Evolutionary conservation across 2,329 filamentous ascomycete species (phyloP).

Genomic region (Verticillium nubilum): DNA sequence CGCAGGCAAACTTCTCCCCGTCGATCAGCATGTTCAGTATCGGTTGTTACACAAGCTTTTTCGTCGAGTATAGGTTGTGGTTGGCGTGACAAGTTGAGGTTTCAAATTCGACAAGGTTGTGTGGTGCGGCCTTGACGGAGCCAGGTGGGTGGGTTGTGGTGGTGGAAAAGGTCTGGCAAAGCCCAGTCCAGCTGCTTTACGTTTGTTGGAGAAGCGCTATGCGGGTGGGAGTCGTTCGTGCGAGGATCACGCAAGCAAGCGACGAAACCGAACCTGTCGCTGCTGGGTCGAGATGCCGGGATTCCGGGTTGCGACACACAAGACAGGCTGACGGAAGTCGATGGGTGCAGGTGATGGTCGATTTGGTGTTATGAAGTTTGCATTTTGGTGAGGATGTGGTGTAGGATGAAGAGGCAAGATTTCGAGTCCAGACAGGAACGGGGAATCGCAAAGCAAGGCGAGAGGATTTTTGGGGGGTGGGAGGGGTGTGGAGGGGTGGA

Average conservation of each 20-base stretch:
- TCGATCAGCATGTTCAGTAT: conserved; percentile 65
- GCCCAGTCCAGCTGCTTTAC: background rate
- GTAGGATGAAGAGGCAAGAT: background rate
- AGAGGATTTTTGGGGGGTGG: background rate
- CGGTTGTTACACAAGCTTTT: background rate
- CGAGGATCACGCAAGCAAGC: background rate
- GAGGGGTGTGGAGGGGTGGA: background rate
- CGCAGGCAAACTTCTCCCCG: conserved; percentile 97
- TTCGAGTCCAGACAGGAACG: background rate
- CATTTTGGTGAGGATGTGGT: background rate
- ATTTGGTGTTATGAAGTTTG: background rate
- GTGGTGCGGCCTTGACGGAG: background rate
- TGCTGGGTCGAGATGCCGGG: background rate
- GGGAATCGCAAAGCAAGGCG: background rate
- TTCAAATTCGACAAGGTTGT: background rate
- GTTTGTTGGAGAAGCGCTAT: background rate
- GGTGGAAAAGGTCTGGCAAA: background rate
- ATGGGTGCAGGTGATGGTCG: background rate
- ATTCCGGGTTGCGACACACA: background rate
- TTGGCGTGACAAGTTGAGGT: background rate
- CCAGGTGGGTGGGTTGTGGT: background rate
- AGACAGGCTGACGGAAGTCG: background rate
- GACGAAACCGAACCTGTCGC: background rate
- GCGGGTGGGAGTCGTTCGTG: background rate
- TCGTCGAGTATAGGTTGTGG: background rate